phyloP scores from a whole-genome alignment of 805 yeast species.

The Ogataea sp. region DNA sequence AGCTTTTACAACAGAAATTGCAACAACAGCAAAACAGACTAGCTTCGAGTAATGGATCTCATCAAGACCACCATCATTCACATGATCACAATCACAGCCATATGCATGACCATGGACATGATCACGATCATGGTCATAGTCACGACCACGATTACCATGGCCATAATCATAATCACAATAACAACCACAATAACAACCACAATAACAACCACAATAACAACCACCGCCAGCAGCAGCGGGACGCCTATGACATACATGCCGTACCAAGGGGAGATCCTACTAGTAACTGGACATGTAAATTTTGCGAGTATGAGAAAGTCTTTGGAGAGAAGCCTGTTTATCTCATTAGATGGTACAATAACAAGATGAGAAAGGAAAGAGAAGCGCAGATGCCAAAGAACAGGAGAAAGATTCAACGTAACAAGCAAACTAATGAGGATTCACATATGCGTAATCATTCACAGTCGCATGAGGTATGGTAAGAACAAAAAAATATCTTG shows the following conservation, averaged over 20 bases:
- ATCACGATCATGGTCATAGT: background rate
- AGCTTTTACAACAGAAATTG: too few relatives aligned
- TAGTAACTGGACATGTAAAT: slow-evolving; percentile 28
- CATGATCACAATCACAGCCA: background rate
- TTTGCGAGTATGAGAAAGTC: slow-evolving; percentile 42
- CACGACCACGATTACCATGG: background rate
- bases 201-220: background rate
- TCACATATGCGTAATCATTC: background rate
- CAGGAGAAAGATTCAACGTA: background rate
- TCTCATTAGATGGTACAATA: slow-evolving; percentile 37
- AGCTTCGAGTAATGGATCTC: too few relatives aligned
- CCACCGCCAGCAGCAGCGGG: too few relatives aligned
- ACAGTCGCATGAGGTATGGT: background rate
- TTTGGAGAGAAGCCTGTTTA: slow-evolving; percentile 38
- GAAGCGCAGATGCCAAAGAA: background rate
- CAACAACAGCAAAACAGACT: background rate
- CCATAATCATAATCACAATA: background rate
- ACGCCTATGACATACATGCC: slow-evolving; percentile 1
- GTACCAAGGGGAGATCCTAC: slow-evolving; percentile 8
- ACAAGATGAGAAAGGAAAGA: slow-evolving; percentile 19
- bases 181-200: background rate
- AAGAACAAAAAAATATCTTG: too few relatives aligned
- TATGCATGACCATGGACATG: background rate
- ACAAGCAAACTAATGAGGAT: background rate
- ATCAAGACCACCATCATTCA: background rate